These are phyloP conservation scores for Westerdykella aurantiaca DNA, from an alignment of 2,329 filamentous ascomycete species.

Conservation along the genomic window DNA sequence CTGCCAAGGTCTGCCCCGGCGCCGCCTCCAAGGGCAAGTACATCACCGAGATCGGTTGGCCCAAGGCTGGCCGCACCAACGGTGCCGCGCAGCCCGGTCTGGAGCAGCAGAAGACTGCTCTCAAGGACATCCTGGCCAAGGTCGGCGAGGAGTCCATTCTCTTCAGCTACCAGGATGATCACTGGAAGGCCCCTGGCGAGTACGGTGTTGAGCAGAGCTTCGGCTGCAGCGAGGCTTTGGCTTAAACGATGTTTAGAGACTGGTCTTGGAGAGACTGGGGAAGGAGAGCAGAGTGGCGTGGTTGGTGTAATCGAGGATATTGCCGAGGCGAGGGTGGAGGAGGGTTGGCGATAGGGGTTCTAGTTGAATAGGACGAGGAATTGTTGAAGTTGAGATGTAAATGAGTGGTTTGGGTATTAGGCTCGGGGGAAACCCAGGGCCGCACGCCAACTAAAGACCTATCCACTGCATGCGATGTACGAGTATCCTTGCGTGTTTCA, in stretches of 20 bases:
- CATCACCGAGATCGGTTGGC: conserved; percentile 92
- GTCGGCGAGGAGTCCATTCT: conserved; percentile 67
- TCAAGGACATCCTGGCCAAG: conserved; percentile 61
- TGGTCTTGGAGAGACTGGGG: too few relatives aligned
- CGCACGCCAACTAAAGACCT: too few relatives aligned
- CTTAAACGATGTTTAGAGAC: conserved; percentile 8
- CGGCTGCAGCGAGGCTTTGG: conserved; percentile 58
- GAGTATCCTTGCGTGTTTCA: too few relatives aligned
- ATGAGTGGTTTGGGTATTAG: too few relatives aligned
- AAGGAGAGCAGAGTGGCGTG: too few relatives aligned
- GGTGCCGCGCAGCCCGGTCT: conserved; percentile 64
- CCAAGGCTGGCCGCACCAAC: conserved; percentile 62
- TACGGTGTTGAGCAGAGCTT: conserved; percentile 76
- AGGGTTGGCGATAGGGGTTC: too few relatives aligned
- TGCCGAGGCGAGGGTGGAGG: too few relatives aligned
- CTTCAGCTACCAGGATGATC: conserved; percentile 75
- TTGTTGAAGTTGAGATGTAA: too few relatives aligned
- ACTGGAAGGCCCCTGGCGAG: conserved; percentile 69
- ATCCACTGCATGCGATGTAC: too few relatives aligned
- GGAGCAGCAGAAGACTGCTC: conserved; percentile 63
- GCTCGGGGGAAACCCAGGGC: too few relatives aligned
- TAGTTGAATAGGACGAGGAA: too few relatives aligned
- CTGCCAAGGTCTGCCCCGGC: conserved; percentile 63
- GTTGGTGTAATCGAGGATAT: too few relatives aligned
- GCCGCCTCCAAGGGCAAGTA: conserved; percentile 56